A percentile compares a stretch with the other conserved stretches of the same genome.
These are phyloP conservation scores for Scleroderma bovista DNA, from an alignment of 768 basidiomycete species.

Conservation along the genomic window DNA sequence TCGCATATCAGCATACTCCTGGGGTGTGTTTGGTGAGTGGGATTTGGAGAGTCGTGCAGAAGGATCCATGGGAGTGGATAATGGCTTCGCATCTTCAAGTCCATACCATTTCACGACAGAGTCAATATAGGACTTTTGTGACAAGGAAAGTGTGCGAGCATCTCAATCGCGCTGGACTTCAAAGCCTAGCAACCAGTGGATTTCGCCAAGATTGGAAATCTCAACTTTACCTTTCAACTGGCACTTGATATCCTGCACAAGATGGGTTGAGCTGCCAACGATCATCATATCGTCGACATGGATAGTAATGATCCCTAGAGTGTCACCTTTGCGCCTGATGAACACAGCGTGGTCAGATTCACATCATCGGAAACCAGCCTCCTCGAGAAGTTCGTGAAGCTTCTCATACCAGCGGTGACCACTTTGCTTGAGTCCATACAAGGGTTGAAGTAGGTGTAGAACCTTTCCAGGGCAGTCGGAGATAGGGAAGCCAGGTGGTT, in stretches of 20 bases:
- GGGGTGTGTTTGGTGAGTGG: conserved; percentile 15
- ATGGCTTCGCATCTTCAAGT: conserved; percentile 5
- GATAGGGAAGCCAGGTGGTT: no score
- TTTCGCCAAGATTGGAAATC: no score
- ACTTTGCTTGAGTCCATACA: background rate
- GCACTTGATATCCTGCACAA: conserved; percentile 12
- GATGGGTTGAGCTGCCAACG: conserved; percentile 6
- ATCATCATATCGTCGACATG: background rate
- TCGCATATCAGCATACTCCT: conserved; percentile 17
- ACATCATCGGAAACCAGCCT: no score
- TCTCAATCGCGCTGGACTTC: background rate
- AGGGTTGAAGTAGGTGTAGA: no score
- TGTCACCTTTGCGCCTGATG: no score
- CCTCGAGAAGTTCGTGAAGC: no score
- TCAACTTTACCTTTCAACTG: background rate
- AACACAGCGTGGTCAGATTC: no score
- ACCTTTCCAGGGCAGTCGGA: conserved; percentile 36
- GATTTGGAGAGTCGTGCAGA: background rate
- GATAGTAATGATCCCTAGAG: no score
- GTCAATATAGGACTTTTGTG: conserved; percentile 23
- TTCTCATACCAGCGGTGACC: no score
- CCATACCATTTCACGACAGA: conserved; percentile 23
- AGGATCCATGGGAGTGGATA: no score
- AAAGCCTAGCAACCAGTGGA: background rate
- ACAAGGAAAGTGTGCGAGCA: background rate